Conservation (phyloP, 495 filamentous ascomycete genomes). For the Neurospora sp. region DNA sequence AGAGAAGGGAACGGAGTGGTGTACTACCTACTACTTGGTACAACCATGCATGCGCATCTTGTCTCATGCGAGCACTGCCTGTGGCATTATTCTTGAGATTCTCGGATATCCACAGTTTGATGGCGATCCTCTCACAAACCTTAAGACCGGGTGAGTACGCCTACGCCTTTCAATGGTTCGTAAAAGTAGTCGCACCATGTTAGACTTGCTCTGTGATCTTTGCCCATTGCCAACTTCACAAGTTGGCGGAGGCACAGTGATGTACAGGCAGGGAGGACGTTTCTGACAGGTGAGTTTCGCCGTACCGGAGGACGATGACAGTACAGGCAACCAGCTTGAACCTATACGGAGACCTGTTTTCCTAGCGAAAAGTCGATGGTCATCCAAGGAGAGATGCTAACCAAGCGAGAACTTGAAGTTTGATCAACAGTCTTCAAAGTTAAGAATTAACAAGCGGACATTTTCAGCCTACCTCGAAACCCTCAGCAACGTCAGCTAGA, state of each 20-base stretch:
- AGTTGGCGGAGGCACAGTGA: neutral
- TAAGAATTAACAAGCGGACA: neutral
- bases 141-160: neutral
- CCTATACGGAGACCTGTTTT: neutral
- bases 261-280: neutral
- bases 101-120: neutral
- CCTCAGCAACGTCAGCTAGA: neutral
- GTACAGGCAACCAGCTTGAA: neutral
- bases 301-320: neutral
- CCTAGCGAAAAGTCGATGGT: neutral
- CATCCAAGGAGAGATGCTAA: neutral
- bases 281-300: neutral
- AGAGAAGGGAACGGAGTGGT: neutral
- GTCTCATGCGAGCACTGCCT: neutral
- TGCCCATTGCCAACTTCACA: neutral
- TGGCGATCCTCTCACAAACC: neutral
- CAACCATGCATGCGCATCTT: neutral
- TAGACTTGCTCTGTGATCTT: neutral
- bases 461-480: neutral
- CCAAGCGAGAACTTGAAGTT: neutral
- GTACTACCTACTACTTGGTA: neutral
- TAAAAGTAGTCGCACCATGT: neutral
- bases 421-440: neutral
- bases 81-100: neutral
- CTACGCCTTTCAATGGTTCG: neutral